Evolutionary conservation across 306 rosid genomes (phyloP).

Genomic region (Mucuna pruriens): DNA sequence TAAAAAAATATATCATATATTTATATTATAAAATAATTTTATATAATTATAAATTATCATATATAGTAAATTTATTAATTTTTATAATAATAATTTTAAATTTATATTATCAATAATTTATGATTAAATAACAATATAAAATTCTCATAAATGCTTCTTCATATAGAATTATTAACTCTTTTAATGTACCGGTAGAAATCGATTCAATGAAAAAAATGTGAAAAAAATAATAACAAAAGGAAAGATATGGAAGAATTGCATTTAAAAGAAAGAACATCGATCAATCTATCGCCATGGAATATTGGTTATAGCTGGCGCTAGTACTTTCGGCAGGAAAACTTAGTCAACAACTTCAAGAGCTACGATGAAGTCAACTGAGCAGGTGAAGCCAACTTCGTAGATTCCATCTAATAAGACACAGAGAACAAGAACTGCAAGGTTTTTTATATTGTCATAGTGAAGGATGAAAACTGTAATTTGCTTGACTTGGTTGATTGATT

Average conservation of each 20-base stretch:
- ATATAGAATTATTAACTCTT: too few species aligned
- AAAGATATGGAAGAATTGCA: slow-evolving; percentile 1
- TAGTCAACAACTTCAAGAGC: slow-evolving; percentile 31
- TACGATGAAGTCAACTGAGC: slow-evolving; percentile 46
- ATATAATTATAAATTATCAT: too few species aligned
- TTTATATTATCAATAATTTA: too few species aligned
- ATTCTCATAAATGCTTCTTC: too few species aligned
- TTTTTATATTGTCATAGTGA: background rate
- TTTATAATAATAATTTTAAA: too few species aligned
- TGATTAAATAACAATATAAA: too few species aligned
- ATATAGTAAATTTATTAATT: too few species aligned
- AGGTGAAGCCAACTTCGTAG: slow-evolving; percentile 46
- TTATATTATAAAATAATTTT: too few species aligned
- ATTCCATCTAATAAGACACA: slow-evolving; percentile 39
- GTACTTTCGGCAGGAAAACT: background rate
- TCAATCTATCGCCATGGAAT: background rate
- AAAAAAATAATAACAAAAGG: background rate
- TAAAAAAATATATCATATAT: too few species aligned
- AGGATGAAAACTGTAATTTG: background rate
- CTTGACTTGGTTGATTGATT: background rate
- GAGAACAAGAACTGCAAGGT: background rate
- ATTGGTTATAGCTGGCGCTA: slow-evolving; percentile 23
- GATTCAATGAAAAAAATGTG: background rate
- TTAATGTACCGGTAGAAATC: background rate
- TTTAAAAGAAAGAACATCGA: slow-evolving; percentile 20